A percentile compares a stretch with the other conserved stretches of the same genome.
Evolutionary conservation across 306 rosid genomes (phyloP).

Genomic region (Delonix regia): DNA sequence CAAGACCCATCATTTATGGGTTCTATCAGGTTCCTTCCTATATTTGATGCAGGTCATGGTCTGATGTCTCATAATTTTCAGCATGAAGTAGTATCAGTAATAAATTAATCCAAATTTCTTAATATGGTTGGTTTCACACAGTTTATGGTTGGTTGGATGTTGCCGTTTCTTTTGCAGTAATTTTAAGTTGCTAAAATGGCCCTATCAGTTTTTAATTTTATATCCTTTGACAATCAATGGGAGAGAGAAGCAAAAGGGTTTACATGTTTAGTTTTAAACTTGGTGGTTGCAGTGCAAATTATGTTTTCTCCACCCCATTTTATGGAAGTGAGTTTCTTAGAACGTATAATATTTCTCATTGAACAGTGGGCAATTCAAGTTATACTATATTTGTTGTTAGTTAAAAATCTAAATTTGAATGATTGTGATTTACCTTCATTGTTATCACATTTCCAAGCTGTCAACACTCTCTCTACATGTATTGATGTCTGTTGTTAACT

Average conservation of each 20-base stretch:
- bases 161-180: neutral
- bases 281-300: neutral
- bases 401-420: neutral
- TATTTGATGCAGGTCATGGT: conserved; percentile 8
- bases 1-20: too few relatives aligned
- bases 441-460: neutral
- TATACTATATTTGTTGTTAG: neutral
- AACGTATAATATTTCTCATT: neutral
- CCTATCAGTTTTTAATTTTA: neutral
- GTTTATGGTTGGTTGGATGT: neutral
- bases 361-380: neutral
- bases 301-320: neutral
- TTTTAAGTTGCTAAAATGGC: neutral
- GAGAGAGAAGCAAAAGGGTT: neutral
- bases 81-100: neutral
- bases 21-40: neutral
- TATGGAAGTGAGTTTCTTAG: neutral
- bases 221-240: neutral
- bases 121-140: neutral
- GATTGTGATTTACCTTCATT: neutral
- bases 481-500: neutral
- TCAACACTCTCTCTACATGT: neutral
- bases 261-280: neutral
- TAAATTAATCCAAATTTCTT: conserved; percentile 3
- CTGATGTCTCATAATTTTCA: conserved; percentile 9